phyloP scores from a whole-genome alignment of 2,329 filamentous ascomycete genomes.

The Blastomyces parvus region DNA sequence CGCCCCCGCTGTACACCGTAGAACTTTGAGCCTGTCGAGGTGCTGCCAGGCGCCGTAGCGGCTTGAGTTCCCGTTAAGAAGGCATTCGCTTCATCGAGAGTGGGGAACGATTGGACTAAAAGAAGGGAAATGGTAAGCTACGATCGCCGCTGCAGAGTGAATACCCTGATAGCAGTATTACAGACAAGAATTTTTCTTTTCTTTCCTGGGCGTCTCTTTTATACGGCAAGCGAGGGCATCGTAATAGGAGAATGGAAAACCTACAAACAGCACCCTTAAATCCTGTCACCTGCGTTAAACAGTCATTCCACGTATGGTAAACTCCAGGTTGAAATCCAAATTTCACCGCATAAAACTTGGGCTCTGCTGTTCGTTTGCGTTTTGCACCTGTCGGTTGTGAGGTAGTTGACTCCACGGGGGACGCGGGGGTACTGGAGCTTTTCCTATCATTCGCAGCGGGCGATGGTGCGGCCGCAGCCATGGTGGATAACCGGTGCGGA shows the following conservation, averaged over 20 bases:
- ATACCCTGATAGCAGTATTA: background rate
- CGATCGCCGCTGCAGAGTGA: background rate
- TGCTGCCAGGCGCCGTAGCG: constrained; percentile 23
- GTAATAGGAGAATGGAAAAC: constrained; percentile 27
- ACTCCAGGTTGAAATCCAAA: constrained; percentile 52
- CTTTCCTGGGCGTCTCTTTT: background rate
- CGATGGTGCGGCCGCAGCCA: constrained; percentile 5
- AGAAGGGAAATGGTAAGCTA: constrained; percentile 1
- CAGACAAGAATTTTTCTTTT: background rate
- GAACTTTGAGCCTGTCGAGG: constrained; percentile 40
- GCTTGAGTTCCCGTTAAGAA: constrained; percentile 58
- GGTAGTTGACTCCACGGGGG: constrained; percentile 26
- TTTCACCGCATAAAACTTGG: constrained; percentile 57
- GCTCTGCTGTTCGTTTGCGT: constrained; percentile 43
- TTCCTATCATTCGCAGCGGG: constrained; percentile 20
- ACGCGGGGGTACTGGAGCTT: constrained; percentile 28
- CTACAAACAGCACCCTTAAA: constrained; percentile 59
- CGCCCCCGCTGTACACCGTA: constrained; percentile 53
- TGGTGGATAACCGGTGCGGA: constrained; percentile 9
- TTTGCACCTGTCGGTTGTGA: constrained; percentile 41
- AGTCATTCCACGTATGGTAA: constrained; percentile 55
- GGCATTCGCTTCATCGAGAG: constrained; percentile 63
- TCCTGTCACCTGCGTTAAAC: constrained; percentile 51
- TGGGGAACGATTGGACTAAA: constrained; percentile 70
- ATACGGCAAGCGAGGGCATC: background rate